A percentile compares a stretch with the other conserved stretches of the same genome.
phyloP scores from a whole-genome alignment of 257 asterid genomes.

The Gentiana straminea region DNA sequence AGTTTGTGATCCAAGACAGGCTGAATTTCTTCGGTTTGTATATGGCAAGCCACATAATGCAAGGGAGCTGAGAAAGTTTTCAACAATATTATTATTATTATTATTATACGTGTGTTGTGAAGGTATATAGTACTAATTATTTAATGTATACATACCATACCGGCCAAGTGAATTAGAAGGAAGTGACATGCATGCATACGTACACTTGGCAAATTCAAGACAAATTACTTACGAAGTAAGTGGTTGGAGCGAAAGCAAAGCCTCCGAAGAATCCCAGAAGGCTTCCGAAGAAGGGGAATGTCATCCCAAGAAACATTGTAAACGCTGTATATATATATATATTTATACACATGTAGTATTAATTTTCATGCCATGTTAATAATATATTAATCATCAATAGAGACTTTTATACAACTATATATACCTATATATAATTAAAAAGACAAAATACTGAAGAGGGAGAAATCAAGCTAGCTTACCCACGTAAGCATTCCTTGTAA shows the following conservation, averaged over 20 bases:
- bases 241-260: conserved; percentile 44
- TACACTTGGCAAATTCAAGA: not conserved
- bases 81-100: too few relatives aligned
- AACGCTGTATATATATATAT: conserved; percentile 10
- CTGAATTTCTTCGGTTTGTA: conserved; percentile 35
- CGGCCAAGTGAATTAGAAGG: not conserved
- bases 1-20: conserved; percentile 35
- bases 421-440: too few relatives aligned
- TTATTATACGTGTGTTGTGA: not conserved
- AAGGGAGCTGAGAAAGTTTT: conserved; percentile 37
- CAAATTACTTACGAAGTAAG: conserved; percentile 26
- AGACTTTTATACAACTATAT: too few relatives aligned
- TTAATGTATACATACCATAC: not conserved
- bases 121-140: not conserved
- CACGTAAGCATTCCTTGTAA: conserved; percentile 30
- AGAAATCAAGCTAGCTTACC: conserved; percentile 10
- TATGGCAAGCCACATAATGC: conserved; percentile 45
- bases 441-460: not conserved
- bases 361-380: too few relatives aligned
- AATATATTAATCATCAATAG: too few relatives aligned
- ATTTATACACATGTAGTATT: not conserved
- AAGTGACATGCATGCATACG: not conserved
- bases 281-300: conserved; percentile 47
- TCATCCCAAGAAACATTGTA: conserved; percentile 28
- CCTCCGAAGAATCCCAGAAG: conserved; percentile 46